Base-by-base conservation (phyloP, 441 rosid genomes). In the Daphne laureola region DNA sequence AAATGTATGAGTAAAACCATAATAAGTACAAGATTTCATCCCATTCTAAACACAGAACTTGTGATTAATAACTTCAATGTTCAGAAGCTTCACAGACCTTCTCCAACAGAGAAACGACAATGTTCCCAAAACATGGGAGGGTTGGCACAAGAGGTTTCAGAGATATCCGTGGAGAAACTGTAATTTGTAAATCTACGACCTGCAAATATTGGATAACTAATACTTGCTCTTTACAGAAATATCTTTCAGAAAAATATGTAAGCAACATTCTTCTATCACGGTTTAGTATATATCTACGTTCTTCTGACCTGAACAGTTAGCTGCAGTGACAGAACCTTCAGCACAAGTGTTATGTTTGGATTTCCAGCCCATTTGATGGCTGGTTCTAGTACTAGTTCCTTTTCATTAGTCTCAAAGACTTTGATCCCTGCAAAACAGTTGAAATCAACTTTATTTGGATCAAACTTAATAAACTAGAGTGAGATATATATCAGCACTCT, bases 281-380 rank as follows among this genome's bases (percentile, higher is more conserved):
- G 38, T 60, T 58, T 23, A 16, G 43, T 59, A 21, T 21, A 21
- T 21, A 53, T 43, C 55, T 58, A 25, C 31, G 53, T 57, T 46
- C 49, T 68, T 67, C 87, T 71, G 54, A 91, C 98, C 96, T 91
- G 96, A 68, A 88, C 63, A 67, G 67, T 74, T 51, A 88, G 55
- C 42, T 14, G 65, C 14, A 84, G 56, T 50, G 86, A 81, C 71
- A 78, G 18, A 18, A 82, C 18, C 62, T 84, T 88, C 58, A 86
- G 14, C 69, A 72, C 81, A 76, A 88, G 35, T 66, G 79, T 71
- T 46, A 86, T 79, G 69, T 84, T 82, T 56, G 98, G 87, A 70
- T 92, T 92, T 63, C 98, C 94, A 35, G 95, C 90, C 95, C 94
- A 92, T 63, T 78, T 82, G 21, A 84, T 65, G 46, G 78, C 91